Percentiles rank a stretch among this genome's conserved stretches.
phyloP scores from a whole-genome alignment of 2,329 filamentous ascomycete genomes.

The Thielaviopsis euricoi region DNA sequence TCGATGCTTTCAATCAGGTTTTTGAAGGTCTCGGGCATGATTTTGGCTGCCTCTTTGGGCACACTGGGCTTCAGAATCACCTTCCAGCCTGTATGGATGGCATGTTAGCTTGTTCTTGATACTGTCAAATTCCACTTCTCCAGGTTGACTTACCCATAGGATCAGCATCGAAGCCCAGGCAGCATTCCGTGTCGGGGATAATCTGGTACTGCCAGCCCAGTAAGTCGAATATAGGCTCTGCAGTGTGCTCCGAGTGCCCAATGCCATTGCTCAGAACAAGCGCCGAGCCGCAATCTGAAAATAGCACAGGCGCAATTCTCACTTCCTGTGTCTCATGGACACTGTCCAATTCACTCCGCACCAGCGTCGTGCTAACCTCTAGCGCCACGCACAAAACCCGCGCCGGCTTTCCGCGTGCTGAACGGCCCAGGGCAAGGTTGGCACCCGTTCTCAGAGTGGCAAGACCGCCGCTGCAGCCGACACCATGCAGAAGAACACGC shows the following conservation, averaged over 20 bases:
- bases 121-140: background rate
- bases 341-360: conserved; percentile 48
- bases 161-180: conserved; percentile 50
- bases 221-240: conserved; percentile 38
- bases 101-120: conserved; percentile 13
- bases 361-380: conserved; percentile 43
- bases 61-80: conserved; percentile 46
- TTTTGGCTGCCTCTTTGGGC: conserved; percentile 35
- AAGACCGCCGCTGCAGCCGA: conserved; percentile 49
- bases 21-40: conserved; percentile 36
- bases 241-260: conserved; percentile 23
- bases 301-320: conserved; percentile 48
- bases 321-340: conserved; percentile 41
- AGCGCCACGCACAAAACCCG: conserved; percentile 48
- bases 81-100: conserved; percentile 37
- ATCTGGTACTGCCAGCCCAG: conserved; percentile 49
- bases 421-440: conserved; percentile 47
- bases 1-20: conserved; percentile 27
- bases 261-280: conserved; percentile 48
- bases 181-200: conserved; percentile 42
- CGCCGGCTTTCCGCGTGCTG: conserved; percentile 40
- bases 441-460: conserved; percentile 46
- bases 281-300: conserved; percentile 56
- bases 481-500: conserved; percentile 47
- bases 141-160: conserved; percentile 30